Conservation (phyloP, 2,329 filamentous ascomycete genomes). For the Ophiostoma ulmi region DNA sequence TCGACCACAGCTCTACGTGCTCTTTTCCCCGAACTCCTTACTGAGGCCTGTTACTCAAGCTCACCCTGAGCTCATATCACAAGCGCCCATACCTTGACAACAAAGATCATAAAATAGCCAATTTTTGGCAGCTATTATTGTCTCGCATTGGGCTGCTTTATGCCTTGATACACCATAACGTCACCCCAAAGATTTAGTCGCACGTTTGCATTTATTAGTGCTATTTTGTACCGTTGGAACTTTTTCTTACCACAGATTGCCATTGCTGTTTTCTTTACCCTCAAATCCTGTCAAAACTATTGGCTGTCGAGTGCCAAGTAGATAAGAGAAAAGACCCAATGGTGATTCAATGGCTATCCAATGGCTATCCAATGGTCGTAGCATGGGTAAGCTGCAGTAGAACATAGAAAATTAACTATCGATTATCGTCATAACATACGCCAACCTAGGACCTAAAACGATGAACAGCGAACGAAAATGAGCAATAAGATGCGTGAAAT, state of each 20-base stretch:
- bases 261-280: not conserved
- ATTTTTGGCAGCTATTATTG: not conserved
- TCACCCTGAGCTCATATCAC: not conserved
- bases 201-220: not conserved
- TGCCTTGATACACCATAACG: no score
- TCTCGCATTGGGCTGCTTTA: no score
- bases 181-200: not conserved
- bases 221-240: not conserved
- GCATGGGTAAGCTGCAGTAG: not conserved
- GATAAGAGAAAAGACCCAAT: slow-evolving; percentile 16
- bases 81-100: not conserved
- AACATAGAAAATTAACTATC: not conserved
- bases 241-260: not conserved
- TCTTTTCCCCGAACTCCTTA: no score
- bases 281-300: not conserved
- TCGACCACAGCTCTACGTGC: not conserved
- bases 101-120: not conserved
- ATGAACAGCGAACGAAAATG: no score
- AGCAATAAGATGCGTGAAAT: not conserved
- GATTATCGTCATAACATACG: not conserved
- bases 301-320: slow-evolving; percentile 19
- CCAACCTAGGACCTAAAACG: not conserved
- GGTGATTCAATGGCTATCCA: not conserved
- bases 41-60: not conserved
- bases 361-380: not conserved